A percentile compares a stretch with the other conserved stretches of the same genome.
Evolutionary conservation across 2,329 filamentous ascomycete genomes (phyloP).

Genomic region (Talaromyces sp.): DNA sequence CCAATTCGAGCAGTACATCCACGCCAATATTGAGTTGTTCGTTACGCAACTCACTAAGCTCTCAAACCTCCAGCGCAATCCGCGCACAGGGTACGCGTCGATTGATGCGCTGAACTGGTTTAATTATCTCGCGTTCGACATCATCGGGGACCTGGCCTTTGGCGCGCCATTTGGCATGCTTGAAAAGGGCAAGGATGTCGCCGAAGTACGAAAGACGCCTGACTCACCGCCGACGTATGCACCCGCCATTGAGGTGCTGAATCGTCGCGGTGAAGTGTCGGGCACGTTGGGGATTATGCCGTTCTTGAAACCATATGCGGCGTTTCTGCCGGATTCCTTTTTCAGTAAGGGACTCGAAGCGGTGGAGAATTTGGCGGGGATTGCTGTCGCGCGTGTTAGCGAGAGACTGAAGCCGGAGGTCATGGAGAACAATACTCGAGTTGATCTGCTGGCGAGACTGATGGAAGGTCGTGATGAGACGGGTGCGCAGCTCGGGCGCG

Average conservation of each 20-base stretch:
- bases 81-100: slow-evolving; percentile 54
- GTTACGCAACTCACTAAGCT: slow-evolving; percentile 69
- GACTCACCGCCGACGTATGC: slow-evolving; percentile 63
- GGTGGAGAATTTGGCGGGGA: slow-evolving; percentile 77
- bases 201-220: slow-evolving; percentile 64
- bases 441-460: slow-evolving; percentile 74
- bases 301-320: slow-evolving; percentile 71
- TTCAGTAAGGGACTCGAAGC: slow-evolving; percentile 70
- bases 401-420: slow-evolving; percentile 65
- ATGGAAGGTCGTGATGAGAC: slow-evolving; percentile 83
- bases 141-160: slow-evolving; percentile 63
- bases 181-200: slow-evolving; percentile 67
- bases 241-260: slow-evolving; percentile 80
- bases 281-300: slow-evolving; percentile 73
- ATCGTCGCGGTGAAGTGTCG: slow-evolving; percentile 81
- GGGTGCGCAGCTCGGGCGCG: slow-evolving; percentile 68
- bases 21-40: slow-evolving; percentile 70
- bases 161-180: slow-evolving; percentile 82
- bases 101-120: slow-evolving; percentile 78
- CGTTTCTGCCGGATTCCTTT: slow-evolving; percentile 76
- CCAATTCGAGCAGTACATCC: slow-evolving; percentile 87
- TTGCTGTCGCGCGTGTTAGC: slow-evolving; percentile 78
- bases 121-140: slow-evolving; percentile 62
- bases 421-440: slow-evolving; percentile 59
- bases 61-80: slow-evolving; percentile 45